Percentiles rank a stretch among this genome's conserved stretches.
Evolutionary conservation across 371 early-diverging fungal species (phyloP).

Genomic region (Syncephalastrum contaminatum): DNA sequence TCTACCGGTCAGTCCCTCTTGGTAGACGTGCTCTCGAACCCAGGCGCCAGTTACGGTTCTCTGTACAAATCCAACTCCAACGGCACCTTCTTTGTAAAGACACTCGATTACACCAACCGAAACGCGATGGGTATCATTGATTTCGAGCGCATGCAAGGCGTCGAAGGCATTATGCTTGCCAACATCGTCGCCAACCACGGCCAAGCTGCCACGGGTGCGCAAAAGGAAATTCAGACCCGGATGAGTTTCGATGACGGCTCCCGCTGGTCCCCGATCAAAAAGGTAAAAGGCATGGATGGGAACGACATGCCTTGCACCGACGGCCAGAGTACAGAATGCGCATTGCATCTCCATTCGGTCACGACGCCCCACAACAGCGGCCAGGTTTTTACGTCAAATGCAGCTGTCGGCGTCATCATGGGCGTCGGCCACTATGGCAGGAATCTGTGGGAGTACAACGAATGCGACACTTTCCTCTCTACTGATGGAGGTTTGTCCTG

Average conservation of each 20-base stretch:
- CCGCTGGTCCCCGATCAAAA: slow-evolving; percentile 64
- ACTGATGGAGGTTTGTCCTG: slow-evolving; percentile 88
- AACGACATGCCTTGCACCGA: slow-evolving; percentile 35
- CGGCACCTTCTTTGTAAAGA: slow-evolving; percentile 82
- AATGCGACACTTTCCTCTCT: slow-evolving; percentile 82
- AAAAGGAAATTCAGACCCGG: slow-evolving; percentile 69
- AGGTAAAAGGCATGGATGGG: slow-evolving; percentile 37
- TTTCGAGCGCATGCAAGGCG: slow-evolving; percentile 83
- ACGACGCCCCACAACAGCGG: slow-evolving; percentile 67
- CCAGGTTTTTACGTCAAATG: slow-evolving; percentile 66
- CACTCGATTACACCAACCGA: slow-evolving; percentile 80
- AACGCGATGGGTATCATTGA: slow-evolving; percentile 77
- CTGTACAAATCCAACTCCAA: slow-evolving; percentile 87
- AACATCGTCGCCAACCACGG: slow-evolving; percentile 79
- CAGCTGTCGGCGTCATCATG: slow-evolving; percentile 84
- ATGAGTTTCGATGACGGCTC: slow-evolving; percentile 92
- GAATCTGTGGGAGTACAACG: slow-evolving; percentile 62
- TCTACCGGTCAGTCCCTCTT: slow-evolving; percentile 64
- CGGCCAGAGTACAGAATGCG: slow-evolving; percentile 48
- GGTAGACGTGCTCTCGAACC: slow-evolving; percentile 60
- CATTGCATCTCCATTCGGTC: slow-evolving; percentile 87
- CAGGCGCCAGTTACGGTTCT: slow-evolving; percentile 56
- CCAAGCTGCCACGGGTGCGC: slow-evolving; percentile 39
- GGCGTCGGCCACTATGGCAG: slow-evolving; percentile 91
- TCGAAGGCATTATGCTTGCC: slow-evolving; percentile 82